phyloP scores from a whole-genome alignment of 1,139 yeast genomes.

The Hyphopichia burtonii region DNA sequence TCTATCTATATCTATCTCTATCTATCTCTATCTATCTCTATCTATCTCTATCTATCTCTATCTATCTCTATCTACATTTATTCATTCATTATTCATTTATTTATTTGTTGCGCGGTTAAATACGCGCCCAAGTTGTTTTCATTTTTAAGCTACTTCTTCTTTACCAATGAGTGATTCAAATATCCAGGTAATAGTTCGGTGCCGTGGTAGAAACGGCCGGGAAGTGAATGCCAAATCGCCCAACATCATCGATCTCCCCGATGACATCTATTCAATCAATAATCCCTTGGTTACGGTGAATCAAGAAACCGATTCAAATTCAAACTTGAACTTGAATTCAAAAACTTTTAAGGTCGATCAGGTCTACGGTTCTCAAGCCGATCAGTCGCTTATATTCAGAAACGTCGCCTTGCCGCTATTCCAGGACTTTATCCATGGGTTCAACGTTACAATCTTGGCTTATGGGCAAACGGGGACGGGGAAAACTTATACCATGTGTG shows the following conservation, averaged over 20 bases:
- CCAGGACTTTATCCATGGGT: slow-evolving; percentile 65
- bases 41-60: too few species aligned
- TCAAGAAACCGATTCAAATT: slow-evolving; percentile 34
- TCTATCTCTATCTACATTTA: too few species aligned
- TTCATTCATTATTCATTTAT: too few species aligned
- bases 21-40: too few species aligned
- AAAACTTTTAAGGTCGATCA: slow-evolving; percentile 70
- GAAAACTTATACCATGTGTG: slow-evolving; percentile 86
- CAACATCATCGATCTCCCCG: slow-evolving; percentile 64
- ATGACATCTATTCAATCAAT: slow-evolving; percentile 37
- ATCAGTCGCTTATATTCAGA: slow-evolving; percentile 56
- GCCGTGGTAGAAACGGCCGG: slow-evolving; percentile 75
- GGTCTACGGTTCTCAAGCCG: slow-evolving; percentile 71
- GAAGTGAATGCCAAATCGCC: slow-evolving; percentile 74
- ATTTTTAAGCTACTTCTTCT: background rate
- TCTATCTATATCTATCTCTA: too few species aligned
- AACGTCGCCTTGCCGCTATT: slow-evolving; percentile 66
- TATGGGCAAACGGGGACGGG: slow-evolving; percentile 94
- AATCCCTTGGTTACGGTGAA: slow-evolving; percentile 42
- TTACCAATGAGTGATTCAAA: slow-evolving; percentile 26
- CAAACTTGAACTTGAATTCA: slow-evolving; percentile 15
- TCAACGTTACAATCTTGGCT: slow-evolving; percentile 78
- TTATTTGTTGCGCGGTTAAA: background rate
- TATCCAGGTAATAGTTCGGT: slow-evolving; percentile 83
- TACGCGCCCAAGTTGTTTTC: background rate